Evolutionary conservation across 805 yeast genomes (phyloP), one percentile per base, ranked within the genome.

Genomic region (Candida endomychidarum): DNA sequence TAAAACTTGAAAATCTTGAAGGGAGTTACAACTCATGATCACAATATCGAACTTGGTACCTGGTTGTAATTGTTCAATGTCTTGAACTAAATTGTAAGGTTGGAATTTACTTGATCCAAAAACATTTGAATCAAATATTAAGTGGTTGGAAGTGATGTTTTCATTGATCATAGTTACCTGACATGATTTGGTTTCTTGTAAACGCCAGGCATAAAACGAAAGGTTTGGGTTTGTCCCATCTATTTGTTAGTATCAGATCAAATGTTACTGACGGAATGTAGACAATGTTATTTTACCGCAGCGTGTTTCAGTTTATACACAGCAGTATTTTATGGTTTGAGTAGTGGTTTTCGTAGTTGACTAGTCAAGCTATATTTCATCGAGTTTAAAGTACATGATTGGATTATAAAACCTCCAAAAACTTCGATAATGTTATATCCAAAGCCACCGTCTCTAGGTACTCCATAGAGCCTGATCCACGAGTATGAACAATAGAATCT

Each of bases 181-280:
- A 39, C 65, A 47, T 15, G 49, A 54, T 11, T 63, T 62, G 1
- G 83, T 71, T 36, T 67, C 63, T 37, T 67, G 73, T 25, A 80
- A 53, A 37, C 81, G 65, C 82, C 82, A 78, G 12, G 74, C 72
- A 56, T 81, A 81, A 57, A 77, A 80, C 22, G 76, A 67, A 36
- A 80, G 54, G 55, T 78, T 77, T 22, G 86, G 80, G 56, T 75
- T 77, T 8, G 68, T 56, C 21, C 86, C 86, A 46, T 77, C 75
- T 47, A 65, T 19, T 15, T 18, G 41, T 37, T 37, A 37, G 41
- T 37, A 30, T 9, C 16, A 18, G 5, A 22, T 12, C n/a, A 12
- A 17, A 19, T 18, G 29, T 8, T n/a, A n/a, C n/a, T n/a, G n/a
- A n/a, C n/a, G n/a, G n/a, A n/a, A n/a, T n/a, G n/a, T n/a, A n/a